Conservation (phyloP, 2,329 filamentous ascomycete genomes). For the Rutstroemia sp. region DNA sequence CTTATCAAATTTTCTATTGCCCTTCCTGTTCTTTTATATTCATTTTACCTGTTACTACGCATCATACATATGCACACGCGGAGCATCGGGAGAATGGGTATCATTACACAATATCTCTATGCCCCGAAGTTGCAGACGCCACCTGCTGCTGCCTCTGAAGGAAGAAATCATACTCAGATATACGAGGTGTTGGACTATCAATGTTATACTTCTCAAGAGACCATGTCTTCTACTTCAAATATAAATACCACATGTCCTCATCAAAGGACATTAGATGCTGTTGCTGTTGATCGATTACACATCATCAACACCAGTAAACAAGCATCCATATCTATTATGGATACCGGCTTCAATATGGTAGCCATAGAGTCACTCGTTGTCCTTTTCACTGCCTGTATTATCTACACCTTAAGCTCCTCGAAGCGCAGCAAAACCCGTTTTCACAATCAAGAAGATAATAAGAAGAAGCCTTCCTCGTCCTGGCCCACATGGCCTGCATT, state of each 20-base stretch:
- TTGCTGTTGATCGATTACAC: too few species aligned
- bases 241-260: background rate
- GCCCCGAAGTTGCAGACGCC: background rate
- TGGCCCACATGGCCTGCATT: background rate
- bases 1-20: background rate
- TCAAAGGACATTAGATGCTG: background rate
- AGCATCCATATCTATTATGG: too few species aligned
- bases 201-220: background rate
- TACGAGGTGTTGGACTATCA: background rate
- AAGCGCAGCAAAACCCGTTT: background rate
- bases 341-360: constrained; percentile 4
- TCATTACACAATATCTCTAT: background rate
- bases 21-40: background rate
- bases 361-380: background rate
- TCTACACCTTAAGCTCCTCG: background rate
- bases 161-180: background rate
- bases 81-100: background rate
- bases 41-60: background rate
- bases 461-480: background rate
- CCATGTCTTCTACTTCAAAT: background rate
- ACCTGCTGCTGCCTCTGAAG: background rate
- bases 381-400: background rate
- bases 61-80: background rate
- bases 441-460: background rate
- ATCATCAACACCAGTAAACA: too few species aligned